Evolutionary conservation across 495 filamentous ascomycete species (phyloP), one percentile per base, ranked within the genome.

Genomic region (Hyaloscypha hepaticicola): DNA sequence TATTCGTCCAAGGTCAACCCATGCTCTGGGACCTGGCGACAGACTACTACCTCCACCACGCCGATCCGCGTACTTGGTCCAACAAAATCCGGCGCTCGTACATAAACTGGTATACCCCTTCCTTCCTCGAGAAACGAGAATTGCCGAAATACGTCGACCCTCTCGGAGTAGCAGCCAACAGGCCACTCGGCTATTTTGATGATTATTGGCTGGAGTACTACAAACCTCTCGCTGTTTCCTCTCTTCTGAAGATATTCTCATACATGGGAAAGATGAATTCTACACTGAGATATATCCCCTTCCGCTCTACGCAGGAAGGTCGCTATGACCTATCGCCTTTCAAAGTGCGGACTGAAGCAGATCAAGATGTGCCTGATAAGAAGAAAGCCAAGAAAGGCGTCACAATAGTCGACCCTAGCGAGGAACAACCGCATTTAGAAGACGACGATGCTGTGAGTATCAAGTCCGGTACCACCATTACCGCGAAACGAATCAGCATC

Each of bases 171-270:
- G 24, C 50, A 28, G 75, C 76, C 3, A 77, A 77, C 34, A 87
- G 87, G 38, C 80, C 85, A 3, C 76, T 94, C 19, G 81, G 82
- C 5, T 86, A 83, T 55, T 92, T 91, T 65, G 95, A 99, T 69
- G 94, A 98, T 71, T 98, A 96, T 75, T 99, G 96, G 96, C 80
- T 94, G n/a, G 95, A 98, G 69, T 97, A 96, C 72, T 99, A 99
- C 74, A 87, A 92, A 9, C 96, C 95, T 1, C 82, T 89, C 16
- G 88, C 89, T 0, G 74, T 98, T 5, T 95, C 93, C 0, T 92
- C 91, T 0, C 90, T 97, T 64, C 79, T 83, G 9, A 98, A 97
- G 75, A 87, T 96, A 67, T 97, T 96, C 71, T 84, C 91, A 0
- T 96, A 87, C 77, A 65, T 65, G 38, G 69, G 69, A 3, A 90